Base-by-base conservation (phyloP, 768 basidiomycete species). In the Hericium erinaceus region DNA sequence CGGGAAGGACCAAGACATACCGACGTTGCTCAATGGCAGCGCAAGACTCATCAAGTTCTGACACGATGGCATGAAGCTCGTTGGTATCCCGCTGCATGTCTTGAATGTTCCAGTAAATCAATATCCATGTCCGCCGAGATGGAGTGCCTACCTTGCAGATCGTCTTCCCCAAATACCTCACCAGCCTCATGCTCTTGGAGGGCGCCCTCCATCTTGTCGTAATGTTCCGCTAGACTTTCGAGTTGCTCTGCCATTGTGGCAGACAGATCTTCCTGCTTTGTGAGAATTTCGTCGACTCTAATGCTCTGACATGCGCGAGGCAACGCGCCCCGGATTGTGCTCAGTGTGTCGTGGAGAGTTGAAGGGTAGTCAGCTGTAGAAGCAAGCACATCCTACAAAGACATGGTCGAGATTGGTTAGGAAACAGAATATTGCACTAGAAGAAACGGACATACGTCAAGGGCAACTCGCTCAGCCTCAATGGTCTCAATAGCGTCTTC, bases 31-130 rank as follows among this genome's bases (percentile, higher is more conserved):
- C 75, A 55, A 91, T 82, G 6, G 74, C 67, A n/a, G 64, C 62
- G 11, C 79, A 73, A 58, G 77, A 75, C 39, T 80, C 80, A 61
- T 91, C 84, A 41, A 92, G 67, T 61, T 92, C 91, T 2, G 73
- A 67, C 72, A 93, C 81, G 54, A 93, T 89, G 4, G 77, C 73
- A 3, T 86, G 85, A 6, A 93, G 73, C 65, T 91, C 89, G 10
- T 86, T 80, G 1, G 87, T 88, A 66, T 93, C 90, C 41, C 88
- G 77, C 62, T 85, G 81, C 84, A 93, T 91, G 28, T 82, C 91
- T 90, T 54, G 40, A 44, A 60, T 7, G 54, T 51, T 48, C 50
- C 22, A 16, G 60, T 49, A 10, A 16, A 24, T 48, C 39, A 39
- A 18, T 41, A 48, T n/a, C 18, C 50, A 51, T 40, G 39, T 26